A percentile compares a stretch with the other conserved stretches of the same genome.
phyloP scores from a whole-genome alignment of 73 alveolate genomes.

The Tetrahymena thermophila region DNA sequence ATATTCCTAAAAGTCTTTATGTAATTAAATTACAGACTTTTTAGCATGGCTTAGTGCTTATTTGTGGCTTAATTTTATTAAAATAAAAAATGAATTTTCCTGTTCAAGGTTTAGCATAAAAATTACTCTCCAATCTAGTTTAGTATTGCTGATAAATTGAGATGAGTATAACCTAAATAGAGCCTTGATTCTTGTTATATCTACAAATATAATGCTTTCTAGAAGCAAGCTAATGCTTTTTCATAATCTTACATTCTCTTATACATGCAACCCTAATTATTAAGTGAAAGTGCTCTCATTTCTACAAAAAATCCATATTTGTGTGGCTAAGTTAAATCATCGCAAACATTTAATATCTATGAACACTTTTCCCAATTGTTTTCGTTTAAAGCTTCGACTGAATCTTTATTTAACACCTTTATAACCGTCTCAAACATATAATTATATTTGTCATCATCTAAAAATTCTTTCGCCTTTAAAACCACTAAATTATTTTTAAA shows the following conservation, averaged over 20 bases:
- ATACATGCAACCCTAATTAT: background rate
- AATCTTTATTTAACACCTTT: background rate
- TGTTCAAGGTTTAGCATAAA: background rate
- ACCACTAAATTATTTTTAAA: background rate
- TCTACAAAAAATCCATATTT: background rate
- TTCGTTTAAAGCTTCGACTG: background rate
- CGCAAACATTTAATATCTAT: background rate
- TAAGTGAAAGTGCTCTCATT: background rate
- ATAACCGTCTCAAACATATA: background rate
- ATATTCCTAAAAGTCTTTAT: background rate
- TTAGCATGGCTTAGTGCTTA: background rate
- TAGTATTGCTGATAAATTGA: background rate
- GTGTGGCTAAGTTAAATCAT: background rate
- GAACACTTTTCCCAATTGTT: background rate
- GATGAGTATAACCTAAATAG: background rate
- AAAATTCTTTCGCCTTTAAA: background rate
- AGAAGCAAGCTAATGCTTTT: background rate
- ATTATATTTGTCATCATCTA: background rate
- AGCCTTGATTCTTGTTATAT: background rate
- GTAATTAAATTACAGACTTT: background rate
- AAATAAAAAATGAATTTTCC: background rate
- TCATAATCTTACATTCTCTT: background rate
- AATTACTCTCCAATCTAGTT: background rate
- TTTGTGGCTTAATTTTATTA: background rate
- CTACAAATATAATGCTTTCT: background rate